Evolutionary conservation across 139 green algal species (phyloP), one percentile per base, ranked within the genome.

Genomic region (Yamagishiella unicocca): DNA sequence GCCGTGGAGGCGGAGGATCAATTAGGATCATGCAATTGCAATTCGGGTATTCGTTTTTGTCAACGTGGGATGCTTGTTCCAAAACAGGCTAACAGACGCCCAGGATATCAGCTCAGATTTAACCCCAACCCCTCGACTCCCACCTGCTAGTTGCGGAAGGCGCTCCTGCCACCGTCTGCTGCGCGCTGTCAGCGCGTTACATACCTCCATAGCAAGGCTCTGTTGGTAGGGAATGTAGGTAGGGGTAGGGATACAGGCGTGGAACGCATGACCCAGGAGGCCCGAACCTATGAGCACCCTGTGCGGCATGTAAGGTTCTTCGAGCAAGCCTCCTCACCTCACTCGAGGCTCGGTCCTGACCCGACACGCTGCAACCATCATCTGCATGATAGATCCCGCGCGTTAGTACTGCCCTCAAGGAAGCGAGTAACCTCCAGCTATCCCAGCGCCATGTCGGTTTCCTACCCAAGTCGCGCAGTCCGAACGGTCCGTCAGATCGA

Each of bases 341-440:
- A 21, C 2, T 58, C 2, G 14, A 31, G 0, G 12, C 14, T 5
- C 79, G 79, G 31, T 85, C 61, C n/a, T 85, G 79, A 38, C 75
- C 79, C 40, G 79, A 75, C 7, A 85, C 61, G 42, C 29, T 85
- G 79, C 61, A 76, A 0, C 40, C 79, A 43, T 76, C 79, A 33
- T 75, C 79, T 85, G 62, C 61, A 64, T 8, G 40, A 12, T 10
- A 45, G 10, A 46, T 45, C 24, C n/a, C 31, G 37, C 25, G 22
- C 19, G 66, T 21, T 46, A 25, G 12, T 25, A 58, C 21, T 46
- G 1, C 31, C 35, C 21, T 24, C 31, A 43, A 21, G 31, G 17
- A 53, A 21, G 1, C 70, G 50, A 78, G 4, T 22, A n/a, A 21
- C 54, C 2, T 45, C 33, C 3, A 74, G 31, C 62, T 35, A 58